These are phyloP conservation scores for Spiraea crenata DNA, from an alignment of 331 rosid genomes.

Conservation along the genomic window DNA sequence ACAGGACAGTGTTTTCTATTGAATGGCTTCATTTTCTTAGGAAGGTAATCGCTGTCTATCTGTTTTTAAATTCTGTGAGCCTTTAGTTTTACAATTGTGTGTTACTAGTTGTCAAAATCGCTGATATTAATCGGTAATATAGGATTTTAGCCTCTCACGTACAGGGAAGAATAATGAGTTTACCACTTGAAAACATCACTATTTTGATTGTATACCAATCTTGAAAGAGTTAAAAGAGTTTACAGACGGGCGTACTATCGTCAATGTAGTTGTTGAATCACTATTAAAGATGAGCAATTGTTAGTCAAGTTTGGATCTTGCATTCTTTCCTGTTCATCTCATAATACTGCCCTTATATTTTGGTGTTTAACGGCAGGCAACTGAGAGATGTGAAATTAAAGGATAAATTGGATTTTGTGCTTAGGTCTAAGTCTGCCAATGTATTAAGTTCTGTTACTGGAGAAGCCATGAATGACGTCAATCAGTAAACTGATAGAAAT, in stretches of 20 bases:
- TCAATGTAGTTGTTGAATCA: not conserved
- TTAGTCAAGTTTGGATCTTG: slow-evolving; percentile 4
- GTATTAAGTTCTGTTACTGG: not conserved
- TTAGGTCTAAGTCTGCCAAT: not conserved
- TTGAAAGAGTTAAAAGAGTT: not conserved
- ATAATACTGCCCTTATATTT: not conserved
- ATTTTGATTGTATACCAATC: not conserved
- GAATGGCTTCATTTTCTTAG: slow-evolving; percentile 84
- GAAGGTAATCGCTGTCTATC: slow-evolving; percentile 54
- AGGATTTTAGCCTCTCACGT: no score
- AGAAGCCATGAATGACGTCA: not conserved
- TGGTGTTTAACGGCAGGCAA: not conserved
- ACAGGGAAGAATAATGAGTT: no score
- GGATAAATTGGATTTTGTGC: not conserved
- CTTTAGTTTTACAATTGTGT: not conserved
- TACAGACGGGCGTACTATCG: not conserved
- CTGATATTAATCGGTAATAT: no score
- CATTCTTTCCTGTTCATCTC: not conserved
- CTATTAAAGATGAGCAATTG: not conserved
- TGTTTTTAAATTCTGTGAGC: not conserved
- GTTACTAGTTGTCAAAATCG: not conserved
- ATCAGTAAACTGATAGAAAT: not conserved
- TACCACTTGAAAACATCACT: not conserved
- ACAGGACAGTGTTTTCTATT: slow-evolving; percentile 91
- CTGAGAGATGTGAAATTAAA: not conserved